Conservation (phyloP, 495 filamentous ascomycete genomes). For the Beverwykella pulmonaria region DNA sequence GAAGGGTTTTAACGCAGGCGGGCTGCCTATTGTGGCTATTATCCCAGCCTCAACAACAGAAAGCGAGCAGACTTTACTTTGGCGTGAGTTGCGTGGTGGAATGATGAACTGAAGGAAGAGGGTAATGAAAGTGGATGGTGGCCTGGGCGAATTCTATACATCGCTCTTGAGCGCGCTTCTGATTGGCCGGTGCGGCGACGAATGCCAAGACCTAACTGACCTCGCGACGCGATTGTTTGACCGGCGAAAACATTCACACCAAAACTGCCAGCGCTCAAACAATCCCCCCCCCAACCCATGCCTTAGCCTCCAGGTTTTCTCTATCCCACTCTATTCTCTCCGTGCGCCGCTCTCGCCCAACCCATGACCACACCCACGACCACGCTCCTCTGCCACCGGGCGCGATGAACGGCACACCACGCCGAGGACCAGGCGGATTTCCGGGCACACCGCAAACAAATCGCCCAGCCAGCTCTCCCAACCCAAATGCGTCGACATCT, state of each 20-base stretch:
- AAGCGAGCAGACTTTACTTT: not conserved
- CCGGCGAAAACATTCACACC: not conserved
- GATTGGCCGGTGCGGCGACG: not conserved
- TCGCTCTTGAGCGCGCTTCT: not conserved
- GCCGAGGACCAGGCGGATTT: constrained; percentile 67
- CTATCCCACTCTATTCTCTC: no score
- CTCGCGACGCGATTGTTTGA: constrained; percentile 29
- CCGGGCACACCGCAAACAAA: constrained; percentile 63
- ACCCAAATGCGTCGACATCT: constrained; percentile 39
- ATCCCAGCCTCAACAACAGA: not conserved
- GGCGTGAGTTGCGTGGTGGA: not conserved
- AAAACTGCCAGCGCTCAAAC: not conserved
- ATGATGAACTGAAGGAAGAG: constrained; percentile 1
- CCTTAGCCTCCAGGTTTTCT: not conserved
- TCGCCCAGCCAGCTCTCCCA: constrained; percentile 29
- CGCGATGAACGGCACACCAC: constrained; percentile 77
- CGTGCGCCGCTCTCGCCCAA: not conserved
- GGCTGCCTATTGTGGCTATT: not conserved
- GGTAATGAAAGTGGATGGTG: not conserved
- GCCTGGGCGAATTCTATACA: not conserved
- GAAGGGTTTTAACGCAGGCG: not conserved
- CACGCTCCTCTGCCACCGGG: constrained; percentile 36
- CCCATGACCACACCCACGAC: constrained; percentile 14
- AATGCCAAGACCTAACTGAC: constrained; percentile 3
- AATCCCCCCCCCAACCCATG: not conserved